phyloP scores from a whole-genome alignment of 169 alveolate species.

The Sarcocystis neurona region DNA sequence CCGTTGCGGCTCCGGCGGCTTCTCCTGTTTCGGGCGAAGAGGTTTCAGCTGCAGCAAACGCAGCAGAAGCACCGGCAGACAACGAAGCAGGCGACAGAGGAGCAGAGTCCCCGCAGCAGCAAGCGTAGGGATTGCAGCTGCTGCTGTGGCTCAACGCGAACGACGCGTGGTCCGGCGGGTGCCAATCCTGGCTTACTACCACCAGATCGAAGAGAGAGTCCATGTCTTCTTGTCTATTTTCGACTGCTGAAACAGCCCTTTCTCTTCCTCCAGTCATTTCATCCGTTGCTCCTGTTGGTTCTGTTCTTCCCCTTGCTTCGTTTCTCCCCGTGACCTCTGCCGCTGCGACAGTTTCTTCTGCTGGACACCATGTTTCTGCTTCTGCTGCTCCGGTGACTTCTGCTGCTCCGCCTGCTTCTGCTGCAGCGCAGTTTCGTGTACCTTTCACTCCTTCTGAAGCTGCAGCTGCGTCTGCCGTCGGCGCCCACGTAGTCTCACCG shows the following conservation, averaged over 20 bases:
- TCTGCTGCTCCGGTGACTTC: too few species aligned
- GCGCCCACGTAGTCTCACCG: not conserved
- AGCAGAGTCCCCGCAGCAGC: conserved; percentile 41
- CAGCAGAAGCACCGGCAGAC: conserved; percentile 25
- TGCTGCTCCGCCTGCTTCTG: too few species aligned
- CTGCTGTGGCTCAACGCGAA: conserved; percentile 41
- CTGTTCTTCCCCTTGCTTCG: not conserved
- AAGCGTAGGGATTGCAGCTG: conserved; percentile 18
- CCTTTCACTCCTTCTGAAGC: too few species aligned
- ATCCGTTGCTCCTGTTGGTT: not conserved
- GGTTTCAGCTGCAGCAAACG: not conserved
- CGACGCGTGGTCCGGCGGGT: conserved; percentile 56
- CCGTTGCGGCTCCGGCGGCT: not conserved
- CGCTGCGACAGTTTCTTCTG: too few species aligned
- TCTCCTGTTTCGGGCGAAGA: not conserved
- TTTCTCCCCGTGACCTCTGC: too few species aligned
- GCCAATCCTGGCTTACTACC: conserved; percentile 52
- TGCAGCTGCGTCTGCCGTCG: not conserved
- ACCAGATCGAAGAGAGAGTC: conserved; percentile 35
- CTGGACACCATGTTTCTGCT: too few species aligned
- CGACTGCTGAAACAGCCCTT: not conserved
- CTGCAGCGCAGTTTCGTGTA: too few species aligned
- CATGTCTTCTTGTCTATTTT: not conserved
- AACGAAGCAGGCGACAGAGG: not conserved
- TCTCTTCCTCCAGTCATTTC: not conserved